Percentiles rank a stretch among this genome's conserved stretches.
phyloP scores from a whole-genome alignment of 176 grass and related monocot species.

The Oryza nivara region DNA sequence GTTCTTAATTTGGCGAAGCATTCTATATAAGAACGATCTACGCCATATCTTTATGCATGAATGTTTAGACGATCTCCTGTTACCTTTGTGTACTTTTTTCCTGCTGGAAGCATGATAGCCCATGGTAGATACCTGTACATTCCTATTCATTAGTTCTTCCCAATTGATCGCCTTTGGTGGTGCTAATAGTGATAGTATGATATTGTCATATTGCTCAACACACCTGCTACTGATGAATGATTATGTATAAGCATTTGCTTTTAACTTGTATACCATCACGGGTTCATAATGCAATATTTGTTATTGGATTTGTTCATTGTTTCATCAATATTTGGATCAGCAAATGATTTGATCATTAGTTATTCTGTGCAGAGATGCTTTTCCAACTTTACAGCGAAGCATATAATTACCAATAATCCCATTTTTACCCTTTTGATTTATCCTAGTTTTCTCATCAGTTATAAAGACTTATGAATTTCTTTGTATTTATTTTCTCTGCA shows the following conservation, averaged over 20 bases:
- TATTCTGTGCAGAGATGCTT: not conserved
- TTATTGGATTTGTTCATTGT: not conserved
- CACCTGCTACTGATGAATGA: not conserved
- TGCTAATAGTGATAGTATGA: not conserved
- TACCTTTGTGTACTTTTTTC: not conserved
- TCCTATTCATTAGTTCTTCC: not conserved
- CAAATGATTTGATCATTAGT: not conserved
- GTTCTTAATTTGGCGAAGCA: not conserved
- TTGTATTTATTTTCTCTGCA: conserved; percentile 45
- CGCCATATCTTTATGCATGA: not conserved
- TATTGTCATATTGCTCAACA: not conserved
- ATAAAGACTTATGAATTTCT: not conserved
- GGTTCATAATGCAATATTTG: not conserved
- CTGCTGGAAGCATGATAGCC: not conserved
- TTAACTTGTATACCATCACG: not conserved
- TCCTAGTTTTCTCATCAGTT: not conserved
- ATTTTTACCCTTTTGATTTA: not conserved
- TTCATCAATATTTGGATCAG: not conserved
- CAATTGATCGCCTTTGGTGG: not conserved
- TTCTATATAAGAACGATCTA: not conserved
- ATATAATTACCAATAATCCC: not conserved
- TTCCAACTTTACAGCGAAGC: not conserved
- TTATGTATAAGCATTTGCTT: not conserved
- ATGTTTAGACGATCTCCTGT: not conserved
- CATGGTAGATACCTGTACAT: not conserved